A percentile compares a stretch with the other conserved stretches of the same genome.
phyloP scores from a whole-genome alignment of 192 early-diverging fungal genomes.

The Martensiomyces pterosporus region DNA sequence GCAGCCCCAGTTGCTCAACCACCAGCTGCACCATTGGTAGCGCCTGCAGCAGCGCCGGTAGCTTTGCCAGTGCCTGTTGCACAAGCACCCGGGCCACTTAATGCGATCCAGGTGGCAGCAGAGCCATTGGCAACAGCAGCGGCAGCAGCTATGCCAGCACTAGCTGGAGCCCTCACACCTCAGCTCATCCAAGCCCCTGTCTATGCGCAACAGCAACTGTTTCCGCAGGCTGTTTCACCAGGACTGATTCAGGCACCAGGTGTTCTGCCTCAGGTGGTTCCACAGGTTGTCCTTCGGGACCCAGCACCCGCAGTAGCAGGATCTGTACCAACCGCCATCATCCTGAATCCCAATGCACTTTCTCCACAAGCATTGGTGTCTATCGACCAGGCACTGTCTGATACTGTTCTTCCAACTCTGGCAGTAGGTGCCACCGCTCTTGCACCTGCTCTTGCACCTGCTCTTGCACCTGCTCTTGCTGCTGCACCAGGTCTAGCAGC shows the following conservation, averaged over 20 bases:
- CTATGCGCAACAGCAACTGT: not conserved
- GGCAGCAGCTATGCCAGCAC: too few relatives aligned
- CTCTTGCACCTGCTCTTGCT: not conserved
- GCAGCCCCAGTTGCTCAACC: not conserved
- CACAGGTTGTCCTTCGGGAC: not conserved
- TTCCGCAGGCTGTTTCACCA: not conserved
- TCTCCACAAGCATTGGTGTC: constrained; percentile 11
- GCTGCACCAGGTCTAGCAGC: not conserved
- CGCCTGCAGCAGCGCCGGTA: not conserved
- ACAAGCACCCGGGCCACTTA: not conserved
- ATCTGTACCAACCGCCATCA: constrained; percentile 2
- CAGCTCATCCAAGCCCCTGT: not conserved
- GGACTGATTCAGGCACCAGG: not conserved
- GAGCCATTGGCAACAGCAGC: too few relatives aligned
- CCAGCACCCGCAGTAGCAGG: constrained; percentile 1
- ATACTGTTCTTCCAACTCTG: constrained; percentile 3
- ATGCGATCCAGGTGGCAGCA: too few relatives aligned
- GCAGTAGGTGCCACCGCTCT: not conserved
- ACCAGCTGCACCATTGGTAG: not conserved
- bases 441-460: not conserved
- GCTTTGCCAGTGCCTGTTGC: not conserved
- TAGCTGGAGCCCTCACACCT: too few relatives aligned
- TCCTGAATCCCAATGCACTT: not conserved
- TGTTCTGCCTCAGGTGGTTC: too few relatives aligned
- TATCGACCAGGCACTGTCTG: constrained; percentile 9